Percentiles rank a stretch among this genome's conserved stretches.
Conservation (phyloP, 2,329 filamentous ascomycete species). For the Westerdykella ornata region DNA sequence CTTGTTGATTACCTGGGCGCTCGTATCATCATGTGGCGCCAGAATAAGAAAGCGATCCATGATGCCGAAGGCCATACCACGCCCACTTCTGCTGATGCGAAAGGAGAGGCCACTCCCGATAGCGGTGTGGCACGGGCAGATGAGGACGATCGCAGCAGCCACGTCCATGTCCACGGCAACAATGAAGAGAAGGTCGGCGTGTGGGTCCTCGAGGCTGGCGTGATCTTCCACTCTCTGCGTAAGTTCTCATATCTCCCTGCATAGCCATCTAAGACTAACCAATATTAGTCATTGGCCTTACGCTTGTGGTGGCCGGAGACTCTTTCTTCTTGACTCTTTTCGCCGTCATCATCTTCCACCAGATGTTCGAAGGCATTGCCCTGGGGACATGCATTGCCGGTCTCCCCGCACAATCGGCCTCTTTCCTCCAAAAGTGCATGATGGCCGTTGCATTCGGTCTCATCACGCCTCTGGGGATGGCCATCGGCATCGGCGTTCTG, state of each 20-base stretch:
- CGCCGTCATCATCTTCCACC: conserved; percentile 67
- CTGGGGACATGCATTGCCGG: conserved; percentile 64
- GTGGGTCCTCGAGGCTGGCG: conserved; percentile 64
- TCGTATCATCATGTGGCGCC: conserved; percentile 46
- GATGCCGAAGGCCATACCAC: conserved; percentile 12
- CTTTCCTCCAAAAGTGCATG: conserved; percentile 47
- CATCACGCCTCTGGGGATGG: conserved; percentile 72
- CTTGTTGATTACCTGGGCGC: conserved; percentile 62
- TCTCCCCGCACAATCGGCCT: conserved; percentile 40
- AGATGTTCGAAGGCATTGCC: conserved; percentile 71
- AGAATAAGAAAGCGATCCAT: conserved; percentile 12
- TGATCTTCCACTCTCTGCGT: conserved; percentile 68
- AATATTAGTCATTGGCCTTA: conserved; percentile 54
- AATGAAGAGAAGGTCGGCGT: conserved; percentile 51
- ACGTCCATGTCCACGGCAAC: conserved; percentile 17
- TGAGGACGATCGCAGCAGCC: conserved; percentile 7
- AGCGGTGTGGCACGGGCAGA: conserved; percentile 10
- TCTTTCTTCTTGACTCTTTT: conserved; percentile 48
- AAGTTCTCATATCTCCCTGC: conserved; percentile 20
- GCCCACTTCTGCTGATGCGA: conserved; percentile 6
- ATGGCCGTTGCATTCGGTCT: conserved; percentile 61
- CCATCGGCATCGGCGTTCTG: conserved; percentile 67
- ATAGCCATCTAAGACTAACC: background rate
- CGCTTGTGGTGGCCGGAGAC: conserved; percentile 50
- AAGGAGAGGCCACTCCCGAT: conserved; percentile 10